Conservation (phyloP, 495 filamentous ascomycete species). For the Neurospora sp. region DNA sequence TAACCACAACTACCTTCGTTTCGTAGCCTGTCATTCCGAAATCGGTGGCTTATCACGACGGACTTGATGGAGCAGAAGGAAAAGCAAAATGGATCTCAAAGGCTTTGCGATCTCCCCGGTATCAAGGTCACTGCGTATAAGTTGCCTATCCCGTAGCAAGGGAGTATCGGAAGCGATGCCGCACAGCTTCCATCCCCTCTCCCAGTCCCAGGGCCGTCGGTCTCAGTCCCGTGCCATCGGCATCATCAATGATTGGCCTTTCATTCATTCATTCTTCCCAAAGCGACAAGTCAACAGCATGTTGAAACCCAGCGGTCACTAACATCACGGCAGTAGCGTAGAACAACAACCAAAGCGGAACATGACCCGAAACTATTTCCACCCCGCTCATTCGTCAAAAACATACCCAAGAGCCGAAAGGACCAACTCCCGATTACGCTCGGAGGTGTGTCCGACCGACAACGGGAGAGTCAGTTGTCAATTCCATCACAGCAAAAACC, state of each 20-base stretch:
- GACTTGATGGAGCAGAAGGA: background rate
- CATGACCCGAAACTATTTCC: background rate
- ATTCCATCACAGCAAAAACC: no score
- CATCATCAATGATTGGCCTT: background rate
- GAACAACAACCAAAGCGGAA: background rate
- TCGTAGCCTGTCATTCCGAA: background rate
- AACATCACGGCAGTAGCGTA: background rate
- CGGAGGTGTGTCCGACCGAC: background rate
- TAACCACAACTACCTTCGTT: background rate
- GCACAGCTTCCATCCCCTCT: background rate
- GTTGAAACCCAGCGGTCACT: background rate
- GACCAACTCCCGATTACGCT: background rate
- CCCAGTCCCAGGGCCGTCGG: background rate
- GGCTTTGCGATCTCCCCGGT: background rate
- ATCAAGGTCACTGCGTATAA: background rate
- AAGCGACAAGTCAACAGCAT: background rate
- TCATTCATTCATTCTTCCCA: background rate
- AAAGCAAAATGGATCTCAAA: background rate
- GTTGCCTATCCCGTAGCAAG: no score
- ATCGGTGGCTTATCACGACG: background rate
- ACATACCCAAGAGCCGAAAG: background rate
- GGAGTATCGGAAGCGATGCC: background rate
- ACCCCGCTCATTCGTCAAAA: background rate
- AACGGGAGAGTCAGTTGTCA: background rate
- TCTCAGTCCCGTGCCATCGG: background rate